Conservation (phyloP, 2,329 filamentous ascomycete genomes). For the Diaporthe velutina region DNA sequence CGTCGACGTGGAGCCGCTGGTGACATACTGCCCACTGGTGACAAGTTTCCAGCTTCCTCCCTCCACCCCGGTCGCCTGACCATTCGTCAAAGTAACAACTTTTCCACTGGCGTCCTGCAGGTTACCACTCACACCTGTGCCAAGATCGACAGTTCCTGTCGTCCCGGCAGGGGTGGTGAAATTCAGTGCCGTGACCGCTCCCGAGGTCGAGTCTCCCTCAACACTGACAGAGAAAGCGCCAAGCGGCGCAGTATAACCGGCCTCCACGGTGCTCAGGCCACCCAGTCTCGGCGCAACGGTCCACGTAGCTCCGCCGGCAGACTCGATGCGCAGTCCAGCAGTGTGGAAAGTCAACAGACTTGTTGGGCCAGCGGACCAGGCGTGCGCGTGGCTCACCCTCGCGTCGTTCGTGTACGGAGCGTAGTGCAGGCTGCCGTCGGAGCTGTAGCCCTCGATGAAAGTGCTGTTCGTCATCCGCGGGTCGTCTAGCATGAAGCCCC, state of each 20-base stretch:
- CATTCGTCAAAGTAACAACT: slow-evolving; percentile 18
- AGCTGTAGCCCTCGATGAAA: slow-evolving; percentile 64
- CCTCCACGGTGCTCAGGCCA: slow-evolving; percentile 47
- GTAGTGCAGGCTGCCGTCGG: slow-evolving; percentile 60
- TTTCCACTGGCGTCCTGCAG: slow-evolving; percentile 3
- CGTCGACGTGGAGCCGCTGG: not conserved
- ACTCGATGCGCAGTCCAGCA: slow-evolving; percentile 56
- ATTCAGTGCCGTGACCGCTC: slow-evolving; percentile 33
- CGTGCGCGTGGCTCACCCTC: slow-evolving; percentile 50
- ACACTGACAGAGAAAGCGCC: slow-evolving; percentile 31
- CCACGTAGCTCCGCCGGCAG: slow-evolving; percentile 52
- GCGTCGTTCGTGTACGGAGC: slow-evolving; percentile 61
- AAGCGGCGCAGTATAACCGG: slow-evolving; percentile 28
- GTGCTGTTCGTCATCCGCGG: slow-evolving; percentile 65
- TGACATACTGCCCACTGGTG: not conserved
- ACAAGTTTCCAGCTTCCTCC: slow-evolving; percentile 35
- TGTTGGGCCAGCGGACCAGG: slow-evolving; percentile 53
- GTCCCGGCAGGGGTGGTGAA: slow-evolving; percentile 34
- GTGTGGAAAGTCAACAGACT: slow-evolving; percentile 53
- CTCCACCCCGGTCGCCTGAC: slow-evolving; percentile 11
- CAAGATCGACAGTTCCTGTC: slow-evolving; percentile 33
- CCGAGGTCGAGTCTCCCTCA: slow-evolving; percentile 21
- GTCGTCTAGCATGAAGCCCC: slow-evolving; percentile 67
- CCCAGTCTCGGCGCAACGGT: slow-evolving; percentile 54
- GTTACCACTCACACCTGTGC: slow-evolving; percentile 10